phyloP scores from a whole-genome alignment of 2,329 filamentous ascomycete genomes.

The Fusarium verrucosum region DNA sequence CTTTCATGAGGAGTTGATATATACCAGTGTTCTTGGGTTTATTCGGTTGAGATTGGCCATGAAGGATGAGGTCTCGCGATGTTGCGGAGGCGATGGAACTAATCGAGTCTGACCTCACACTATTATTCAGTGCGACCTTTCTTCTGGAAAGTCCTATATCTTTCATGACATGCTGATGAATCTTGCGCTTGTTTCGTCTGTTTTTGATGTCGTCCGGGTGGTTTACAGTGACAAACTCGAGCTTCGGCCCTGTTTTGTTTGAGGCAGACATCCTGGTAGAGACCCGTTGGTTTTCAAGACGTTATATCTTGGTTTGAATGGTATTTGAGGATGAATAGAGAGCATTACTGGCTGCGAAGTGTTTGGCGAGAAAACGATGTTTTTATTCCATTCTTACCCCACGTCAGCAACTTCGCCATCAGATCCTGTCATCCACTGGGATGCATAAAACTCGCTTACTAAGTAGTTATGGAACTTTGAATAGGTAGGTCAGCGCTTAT shows the following conservation, averaged over 20 bases:
- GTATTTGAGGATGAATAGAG: too few species aligned
- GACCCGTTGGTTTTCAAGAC: too few species aligned
- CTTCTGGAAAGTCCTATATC: background rate
- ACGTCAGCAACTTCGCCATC: background rate
- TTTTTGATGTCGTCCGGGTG: slow-evolving; percentile 6
- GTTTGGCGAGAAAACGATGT: background rate
- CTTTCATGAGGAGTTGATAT: background rate
- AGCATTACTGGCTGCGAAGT: background rate
- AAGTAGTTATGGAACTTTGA: too few species aligned
- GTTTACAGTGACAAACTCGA: slow-evolving; percentile 1
- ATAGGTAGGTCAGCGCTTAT: too few species aligned
- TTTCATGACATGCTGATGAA: slow-evolving; percentile 11
- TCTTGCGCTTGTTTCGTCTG: background rate
- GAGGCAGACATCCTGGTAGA: background rate
- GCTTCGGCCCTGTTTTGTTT: background rate
- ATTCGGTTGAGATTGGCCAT: background rate
- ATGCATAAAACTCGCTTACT: too few species aligned
- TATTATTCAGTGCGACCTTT: background rate
- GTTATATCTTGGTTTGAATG: too few species aligned
- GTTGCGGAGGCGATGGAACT: background rate
- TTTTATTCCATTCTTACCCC: background rate
- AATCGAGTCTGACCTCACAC: rapidly evolving
- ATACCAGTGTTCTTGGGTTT: background rate
- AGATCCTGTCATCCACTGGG: background rate
- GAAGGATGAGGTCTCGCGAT: background rate